Evolutionary conservation across 2,329 filamentous ascomycete genomes (phyloP).

Genomic region (Pyricularia grisea): DNA sequence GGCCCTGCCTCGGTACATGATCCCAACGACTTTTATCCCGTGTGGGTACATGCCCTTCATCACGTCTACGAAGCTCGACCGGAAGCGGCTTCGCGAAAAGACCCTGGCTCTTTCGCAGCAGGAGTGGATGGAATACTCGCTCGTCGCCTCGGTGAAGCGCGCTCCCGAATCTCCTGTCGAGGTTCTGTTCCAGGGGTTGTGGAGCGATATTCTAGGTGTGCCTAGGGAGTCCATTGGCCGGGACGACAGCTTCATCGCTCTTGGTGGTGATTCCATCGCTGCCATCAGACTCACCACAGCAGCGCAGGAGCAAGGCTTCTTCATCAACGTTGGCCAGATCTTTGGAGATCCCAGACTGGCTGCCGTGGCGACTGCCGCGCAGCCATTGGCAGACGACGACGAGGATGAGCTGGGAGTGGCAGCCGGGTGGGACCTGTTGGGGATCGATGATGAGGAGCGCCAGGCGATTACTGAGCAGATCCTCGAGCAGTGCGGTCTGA

Average conservation of each 20-base stretch:
- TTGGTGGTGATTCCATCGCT: conserved; percentile 27
- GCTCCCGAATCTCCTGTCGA: conserved; percentile 7
- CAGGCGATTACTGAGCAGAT: neutral
- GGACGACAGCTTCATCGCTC: conserved; percentile 22
- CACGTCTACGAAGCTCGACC: conserved; percentile 17
- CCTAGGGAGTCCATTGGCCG: conserved; percentile 8
- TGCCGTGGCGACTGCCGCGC: neutral
- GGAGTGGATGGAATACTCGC: conserved; percentile 7
- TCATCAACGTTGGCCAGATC: neutral
- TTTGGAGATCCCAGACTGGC: neutral
- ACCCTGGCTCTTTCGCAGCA: conserved; percentile 6
- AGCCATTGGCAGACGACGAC: neutral
- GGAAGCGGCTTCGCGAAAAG: conserved; percentile 13
- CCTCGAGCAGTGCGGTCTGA: neutral
- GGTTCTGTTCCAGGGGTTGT: conserved; percentile 3
- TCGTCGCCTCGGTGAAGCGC: conserved; percentile 1
- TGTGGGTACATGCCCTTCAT: conserved; percentile 13
- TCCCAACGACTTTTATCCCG: conserved; percentile 16
- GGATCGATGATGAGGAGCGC: neutral
- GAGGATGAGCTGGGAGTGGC: neutral
- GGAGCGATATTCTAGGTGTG: conserved; percentile 9
- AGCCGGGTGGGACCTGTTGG: neutral
- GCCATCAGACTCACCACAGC: conserved; percentile 36
- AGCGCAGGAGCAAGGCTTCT: conserved; percentile 11
- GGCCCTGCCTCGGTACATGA: conserved; percentile 17